Evolutionary conservation across 2,329 filamentous ascomycete species (phyloP), one percentile per base, ranked within the genome.

Genomic region (Aspergillus brunneoviolaceus): DNA sequence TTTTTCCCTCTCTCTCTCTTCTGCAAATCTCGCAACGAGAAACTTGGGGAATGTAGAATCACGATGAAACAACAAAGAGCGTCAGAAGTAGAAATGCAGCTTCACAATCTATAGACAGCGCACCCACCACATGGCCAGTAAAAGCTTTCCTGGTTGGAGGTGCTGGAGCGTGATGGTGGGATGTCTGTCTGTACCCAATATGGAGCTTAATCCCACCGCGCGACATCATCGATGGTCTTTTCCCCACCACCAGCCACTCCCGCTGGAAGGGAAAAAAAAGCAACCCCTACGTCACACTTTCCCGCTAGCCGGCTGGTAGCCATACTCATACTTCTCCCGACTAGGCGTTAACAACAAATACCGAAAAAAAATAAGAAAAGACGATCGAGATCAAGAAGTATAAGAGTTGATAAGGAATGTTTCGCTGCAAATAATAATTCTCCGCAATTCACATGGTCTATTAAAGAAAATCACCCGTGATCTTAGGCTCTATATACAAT

Each of bases 401-500:
- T 14, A 10, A 49, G 23, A 10, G 6, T 21, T 21, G 5, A 33
- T 10, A n/a, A 23, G 21, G 5, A 9, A n/a, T 25, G 11, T 49
- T 5, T 14, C 3, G 23, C 21, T 25, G 51, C 21, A 53, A 49
- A 19, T 21, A 25, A 35, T 47, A 23, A 16, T 25, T 49, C 53
- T 21, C 4, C 42, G 27, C 47, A 59, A 57, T 55, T 42, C 58
- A 60, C 47, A 57, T 57, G 51, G 61, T 69, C 65, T 67, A 69
- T 65, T 51, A 61, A 33, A 47, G 60, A 59, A 68, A 66, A 59
- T 58, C 39, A 45, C 39, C 39, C 39, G 39, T 60, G 57, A 59
- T 59, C 57, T 59, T 59, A 54, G 57, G 61, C 61, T 61, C 59
- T 69, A 69, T 69, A 65, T 68, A 69, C 67, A 69, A 58, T 61